These are phyloP conservation scores for Stropharia rugosoannulata DNA, from an alignment of 768 basidiomycete genomes.

Conservation along the genomic window DNA sequence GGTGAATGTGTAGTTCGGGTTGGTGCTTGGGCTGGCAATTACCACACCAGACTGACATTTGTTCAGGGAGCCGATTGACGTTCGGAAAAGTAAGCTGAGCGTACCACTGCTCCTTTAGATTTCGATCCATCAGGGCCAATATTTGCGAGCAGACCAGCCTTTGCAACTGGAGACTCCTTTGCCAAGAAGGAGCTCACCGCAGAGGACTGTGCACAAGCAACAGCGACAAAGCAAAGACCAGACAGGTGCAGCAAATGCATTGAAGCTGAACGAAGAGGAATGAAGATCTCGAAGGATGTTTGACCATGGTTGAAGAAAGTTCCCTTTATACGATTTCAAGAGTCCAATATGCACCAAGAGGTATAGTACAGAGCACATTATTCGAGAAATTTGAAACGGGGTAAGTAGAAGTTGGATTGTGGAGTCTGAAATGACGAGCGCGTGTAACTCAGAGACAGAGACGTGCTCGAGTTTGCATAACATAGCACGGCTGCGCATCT, in stretches of 20 bases:
- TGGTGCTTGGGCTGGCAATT: constrained; percentile 51
- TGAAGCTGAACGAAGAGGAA: neutral
- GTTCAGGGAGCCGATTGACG: neutral
- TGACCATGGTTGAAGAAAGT: neutral
- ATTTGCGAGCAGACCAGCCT: constrained; percentile 61
- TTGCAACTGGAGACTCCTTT: constrained; percentile 52
- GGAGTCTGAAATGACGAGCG: no score
- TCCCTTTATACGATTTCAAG: constrained; percentile 7
- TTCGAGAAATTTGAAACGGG: no score
- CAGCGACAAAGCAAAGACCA: constrained; percentile 20
- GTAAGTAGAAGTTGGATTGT: no score
- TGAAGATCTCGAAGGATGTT: neutral
- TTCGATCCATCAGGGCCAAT: constrained; percentile 56
- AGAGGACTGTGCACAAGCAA: constrained; percentile 22
- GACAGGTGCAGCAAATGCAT: constrained; percentile 35
- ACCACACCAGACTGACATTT: constrained; percentile 47
- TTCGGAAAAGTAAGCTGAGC: constrained; percentile 14
- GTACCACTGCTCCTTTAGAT: constrained; percentile 44
- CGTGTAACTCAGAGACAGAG: no score
- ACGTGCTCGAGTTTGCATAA: no score
- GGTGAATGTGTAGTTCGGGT: constrained; percentile 70
- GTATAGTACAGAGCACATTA: no score
- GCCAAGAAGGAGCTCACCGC: constrained; percentile 49
- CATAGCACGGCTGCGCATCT: no score
- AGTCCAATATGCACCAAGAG: neutral